Conservation (phyloP, 768 basidiomycete genomes). For the Lanmaoa pseudosensibilis region DNA sequence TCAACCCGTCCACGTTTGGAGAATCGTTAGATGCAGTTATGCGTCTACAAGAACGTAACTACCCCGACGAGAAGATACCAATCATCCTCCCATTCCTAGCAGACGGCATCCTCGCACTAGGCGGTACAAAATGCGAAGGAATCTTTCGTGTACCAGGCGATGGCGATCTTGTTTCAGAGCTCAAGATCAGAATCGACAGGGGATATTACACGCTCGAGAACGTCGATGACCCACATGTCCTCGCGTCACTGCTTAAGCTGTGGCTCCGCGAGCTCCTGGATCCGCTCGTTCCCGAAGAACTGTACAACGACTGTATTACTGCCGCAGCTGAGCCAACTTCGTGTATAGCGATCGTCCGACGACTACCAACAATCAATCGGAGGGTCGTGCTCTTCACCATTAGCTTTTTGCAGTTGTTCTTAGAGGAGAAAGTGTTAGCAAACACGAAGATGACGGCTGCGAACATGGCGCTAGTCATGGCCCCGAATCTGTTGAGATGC, state of each 20-base stretch:
- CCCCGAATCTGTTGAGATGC: conserved; percentile 86
- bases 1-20: conserved; percentile 92
- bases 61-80: conserved; percentile 81
- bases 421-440: conserved; percentile 70
- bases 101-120: conserved; percentile 86
- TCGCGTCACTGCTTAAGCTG: conserved; percentile 86
- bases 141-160: conserved; percentile 95
- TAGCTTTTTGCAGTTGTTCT: conserved; percentile 88
- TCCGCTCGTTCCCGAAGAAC: conserved; percentile 86
- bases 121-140: conserved; percentile 82
- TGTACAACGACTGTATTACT: conserved; percentile 88
- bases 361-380: conserved; percentile 82
- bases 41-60: conserved; percentile 81
- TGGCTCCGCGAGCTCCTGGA: conserved; percentile 92
- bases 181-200: conserved; percentile 87
- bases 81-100: conserved; percentile 93
- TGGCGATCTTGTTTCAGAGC: conserved; percentile 79
- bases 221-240: conserved; percentile 87
- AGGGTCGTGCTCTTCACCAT: conserved; percentile 85
- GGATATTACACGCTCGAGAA: conserved; percentile 90
- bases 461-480: conserved; percentile 88
- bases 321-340: conserved; percentile 63
- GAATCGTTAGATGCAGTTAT: conserved; percentile 85
- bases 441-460: conserved; percentile 88
- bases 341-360: conserved; percentile 71